Evolutionary conservation across 2,329 filamentous ascomycete species (phyloP), one percentile per base, ranked within the genome.

Genomic region (Ceratocystis lukuohia): DNA sequence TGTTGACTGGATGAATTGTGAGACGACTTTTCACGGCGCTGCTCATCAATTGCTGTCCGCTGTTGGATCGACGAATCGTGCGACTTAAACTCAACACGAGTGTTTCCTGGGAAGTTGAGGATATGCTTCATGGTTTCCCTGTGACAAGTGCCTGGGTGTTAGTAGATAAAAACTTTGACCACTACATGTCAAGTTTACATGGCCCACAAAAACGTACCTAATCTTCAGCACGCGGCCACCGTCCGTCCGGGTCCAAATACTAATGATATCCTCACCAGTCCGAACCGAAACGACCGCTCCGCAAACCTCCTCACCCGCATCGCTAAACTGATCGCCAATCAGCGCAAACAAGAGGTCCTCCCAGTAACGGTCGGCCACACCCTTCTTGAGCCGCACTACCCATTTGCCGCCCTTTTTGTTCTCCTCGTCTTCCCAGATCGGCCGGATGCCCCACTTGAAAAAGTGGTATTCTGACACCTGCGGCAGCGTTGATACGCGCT

Each of bases 341-440:
- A 96, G 88, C 30, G 91, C 91, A 71, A 97, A 80, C 68, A 97
- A 79, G 62, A 97, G 80, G 73, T 96, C 90, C 79, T 99, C 94
- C 91, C 94, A 99, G 76, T 96, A 96, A 66, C 93, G 86, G 76
- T 97, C 94, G 20, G 91, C 90, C 22, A 99, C 90, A 30, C 94
- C 94, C 80, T 99, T 99, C 83, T 96, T 96, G 74, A 99, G 79
- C 70, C 93, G 84, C 74, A 99, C 87, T 70, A 96, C 92, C 93
- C 93, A 99, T 78, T 99, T 99, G 64, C 94, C 94, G 65, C 94
- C 94, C 71, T 87, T 88, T 76, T 91, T 94, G 78, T 99, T 99
- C 74, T 95, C 91, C 61, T 96, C 91, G 71, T 99, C 94, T 76
- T 99, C 94, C 94, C 94, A 99, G 71, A 99, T 94, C 25, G 94